Evolutionary conservation across 2,329 filamentous ascomycete species (phyloP).

Genomic region (Fonsecaea monophora): DNA sequence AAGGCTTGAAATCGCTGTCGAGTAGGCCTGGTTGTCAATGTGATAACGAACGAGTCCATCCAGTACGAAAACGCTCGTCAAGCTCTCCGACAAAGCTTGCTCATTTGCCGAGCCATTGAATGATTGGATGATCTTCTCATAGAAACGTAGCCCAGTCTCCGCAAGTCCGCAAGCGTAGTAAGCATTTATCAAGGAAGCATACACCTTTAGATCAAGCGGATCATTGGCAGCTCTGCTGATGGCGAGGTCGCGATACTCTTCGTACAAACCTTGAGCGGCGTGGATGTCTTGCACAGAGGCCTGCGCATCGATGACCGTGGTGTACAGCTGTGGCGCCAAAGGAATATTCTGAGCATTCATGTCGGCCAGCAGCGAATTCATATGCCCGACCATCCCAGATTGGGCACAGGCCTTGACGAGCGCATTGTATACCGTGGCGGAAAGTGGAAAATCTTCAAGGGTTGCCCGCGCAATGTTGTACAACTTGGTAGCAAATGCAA

Average conservation of each 20-base stretch:
- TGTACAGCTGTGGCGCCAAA: slow-evolving; percentile 82
- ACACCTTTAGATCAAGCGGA: slow-evolving; percentile 79
- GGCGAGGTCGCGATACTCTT: slow-evolving; percentile 90
- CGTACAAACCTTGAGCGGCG: slow-evolving; percentile 92
- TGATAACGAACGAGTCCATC: slow-evolving; percentile 81
- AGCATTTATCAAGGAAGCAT: slow-evolving; percentile 88
- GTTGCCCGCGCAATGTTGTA: slow-evolving; percentile 77
- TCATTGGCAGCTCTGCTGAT: slow-evolving; percentile 70
- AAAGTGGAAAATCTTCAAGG: slow-evolving; percentile 68
- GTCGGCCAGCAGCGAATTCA: slow-evolving; percentile 88
- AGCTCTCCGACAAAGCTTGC: slow-evolving; percentile 64
- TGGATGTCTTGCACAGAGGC: slow-evolving; percentile 79
- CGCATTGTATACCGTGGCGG: slow-evolving; percentile 81
- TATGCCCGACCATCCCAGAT: slow-evolving; percentile 79
- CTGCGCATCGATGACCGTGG: slow-evolving; percentile 94
- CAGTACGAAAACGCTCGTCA: slow-evolving; percentile 75
- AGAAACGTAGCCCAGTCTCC: slow-evolving; percentile 83
- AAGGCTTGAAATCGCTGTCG: slow-evolving; percentile 28
- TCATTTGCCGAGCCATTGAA: slow-evolving; percentile 55
- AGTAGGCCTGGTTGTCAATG: slow-evolving; percentile 56
- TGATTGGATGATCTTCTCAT: slow-evolving; percentile 74
- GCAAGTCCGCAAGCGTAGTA: slow-evolving; percentile 83
- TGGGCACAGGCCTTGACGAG: slow-evolving; percentile 88
- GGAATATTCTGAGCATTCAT: slow-evolving; percentile 80
- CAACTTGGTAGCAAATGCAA: slow-evolving; percentile 82